Conservation (phyloP, 768 basidiomycete genomes). For the Pisolithus microcarpus region DNA sequence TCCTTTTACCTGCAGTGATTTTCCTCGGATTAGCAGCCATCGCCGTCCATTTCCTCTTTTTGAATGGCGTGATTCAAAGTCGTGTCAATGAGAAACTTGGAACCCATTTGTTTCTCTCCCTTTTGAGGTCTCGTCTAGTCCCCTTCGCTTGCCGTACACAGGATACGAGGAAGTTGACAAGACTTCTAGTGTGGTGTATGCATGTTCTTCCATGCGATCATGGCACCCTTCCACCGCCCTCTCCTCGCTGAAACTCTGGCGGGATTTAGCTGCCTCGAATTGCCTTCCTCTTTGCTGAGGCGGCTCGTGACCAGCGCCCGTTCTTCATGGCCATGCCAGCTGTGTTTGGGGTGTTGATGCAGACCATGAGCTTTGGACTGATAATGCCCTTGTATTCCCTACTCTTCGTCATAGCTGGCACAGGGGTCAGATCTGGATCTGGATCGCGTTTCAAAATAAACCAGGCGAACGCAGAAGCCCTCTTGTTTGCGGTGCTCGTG, state of each 20-base stretch:
- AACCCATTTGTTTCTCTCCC: conserved; percentile 28
- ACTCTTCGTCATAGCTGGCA: conserved; percentile 35
- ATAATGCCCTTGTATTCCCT: conserved; percentile 44
- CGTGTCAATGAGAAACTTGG: conserved; percentile 14
- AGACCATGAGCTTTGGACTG: conserved; percentile 37
- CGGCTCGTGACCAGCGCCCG: conserved; percentile 32
- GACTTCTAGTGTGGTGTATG: conserved; percentile 39
- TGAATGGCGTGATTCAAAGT: conserved; percentile 5
- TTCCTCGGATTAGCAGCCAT: conserved; percentile 11
- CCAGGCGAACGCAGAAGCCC: conserved; percentile 43
- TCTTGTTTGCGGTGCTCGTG: conserved; percentile 40
- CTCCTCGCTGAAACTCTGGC: conserved; percentile 12
- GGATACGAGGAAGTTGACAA: conserved; percentile 30
- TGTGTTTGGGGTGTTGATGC: conserved; percentile 34
- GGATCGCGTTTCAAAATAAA: conserved; percentile 24
- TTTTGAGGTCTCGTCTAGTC: conserved; percentile 4
- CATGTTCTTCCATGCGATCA: conserved; percentile 36
- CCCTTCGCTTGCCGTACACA: conserved; percentile 37
- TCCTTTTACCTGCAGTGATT: conserved; percentile 12
- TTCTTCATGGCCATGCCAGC: conserved; percentile 35
- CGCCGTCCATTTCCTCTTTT: conserved; percentile 11
- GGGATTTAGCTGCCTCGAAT: conserved; percentile 12
- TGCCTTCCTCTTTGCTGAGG: conserved; percentile 41
- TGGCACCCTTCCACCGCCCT: conserved; percentile 12
- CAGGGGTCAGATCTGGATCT: conserved; percentile 13